Percentiles rank a stretch among this genome's conserved stretches.
phyloP scores from a whole-genome alignment of 352 stramenopile species.

The Globisporangium radiosum region DNA sequence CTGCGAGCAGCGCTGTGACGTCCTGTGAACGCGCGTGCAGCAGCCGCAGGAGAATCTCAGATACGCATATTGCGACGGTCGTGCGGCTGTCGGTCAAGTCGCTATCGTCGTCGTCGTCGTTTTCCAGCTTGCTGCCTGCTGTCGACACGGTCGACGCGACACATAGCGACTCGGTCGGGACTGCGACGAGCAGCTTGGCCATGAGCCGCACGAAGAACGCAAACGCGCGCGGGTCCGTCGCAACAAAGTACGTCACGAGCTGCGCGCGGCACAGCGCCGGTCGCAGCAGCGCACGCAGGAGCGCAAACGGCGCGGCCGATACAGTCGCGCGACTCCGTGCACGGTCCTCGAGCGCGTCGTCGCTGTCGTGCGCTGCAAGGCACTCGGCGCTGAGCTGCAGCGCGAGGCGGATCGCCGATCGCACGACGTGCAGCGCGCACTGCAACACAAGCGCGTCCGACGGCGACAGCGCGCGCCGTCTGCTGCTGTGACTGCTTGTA shows the following conservation, averaged over 20 bases:
- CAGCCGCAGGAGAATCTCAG: slow-evolving; percentile 34
- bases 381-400: slow-evolving; percentile 64
- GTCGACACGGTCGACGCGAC: neutral
- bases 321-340: slow-evolving; percentile 20
- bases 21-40: slow-evolving; percentile 38
- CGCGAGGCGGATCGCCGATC: slow-evolving; percentile 47
- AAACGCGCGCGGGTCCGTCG: slow-evolving; percentile 54
- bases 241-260: slow-evolving; percentile 47
- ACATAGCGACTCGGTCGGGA: slow-evolving; percentile 31
- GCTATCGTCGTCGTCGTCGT: neutral
- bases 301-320: slow-evolving; percentile 38
- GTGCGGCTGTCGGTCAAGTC: neutral
- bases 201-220: slow-evolving; percentile 66
- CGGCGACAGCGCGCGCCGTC: slow-evolving; percentile 14
- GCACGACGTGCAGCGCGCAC: slow-evolving; percentile 52
- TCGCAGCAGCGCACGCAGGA: slow-evolving; percentile 38
- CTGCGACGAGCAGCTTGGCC: slow-evolving; percentile 49
- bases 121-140: slow-evolving; percentile 6
- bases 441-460: slow-evolving; percentile 40
- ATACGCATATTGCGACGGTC: slow-evolving; percentile 31
- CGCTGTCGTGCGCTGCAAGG: slow-evolving; percentile 27
- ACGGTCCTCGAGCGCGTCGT: slow-evolving; percentile 18
- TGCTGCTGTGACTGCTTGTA: neutral
- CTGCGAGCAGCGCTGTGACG: slow-evolving; percentile 27
- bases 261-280: slow-evolving; percentile 46